Percentiles rank a stretch among this genome's conserved stretches.
Conservation (phyloP, 2,329 filamentous ascomycete species). For the Colletotrichum limetticola region DNA sequence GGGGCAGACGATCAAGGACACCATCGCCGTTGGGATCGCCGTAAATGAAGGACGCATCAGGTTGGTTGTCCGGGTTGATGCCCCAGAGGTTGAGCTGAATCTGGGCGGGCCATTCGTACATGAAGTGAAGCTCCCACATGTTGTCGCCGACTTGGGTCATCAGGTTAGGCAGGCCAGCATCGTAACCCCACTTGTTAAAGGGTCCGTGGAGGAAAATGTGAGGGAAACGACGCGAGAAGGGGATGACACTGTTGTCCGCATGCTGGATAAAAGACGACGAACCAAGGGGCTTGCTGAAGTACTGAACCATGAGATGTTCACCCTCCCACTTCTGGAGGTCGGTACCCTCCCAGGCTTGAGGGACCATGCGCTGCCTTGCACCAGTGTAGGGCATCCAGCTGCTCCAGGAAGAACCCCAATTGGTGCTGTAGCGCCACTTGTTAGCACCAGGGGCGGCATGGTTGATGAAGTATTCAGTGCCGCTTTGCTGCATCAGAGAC, state of each 20-base stretch:
- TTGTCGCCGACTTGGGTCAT: constrained; percentile 52
- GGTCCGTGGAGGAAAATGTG: constrained; percentile 71
- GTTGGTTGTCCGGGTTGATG: constrained; percentile 70
- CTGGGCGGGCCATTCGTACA: constrained; percentile 71
- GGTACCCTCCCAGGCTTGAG: constrained; percentile 68
- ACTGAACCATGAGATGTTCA: constrained; percentile 71
- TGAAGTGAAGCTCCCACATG: constrained; percentile 68
- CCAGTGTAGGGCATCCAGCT: constrained; percentile 67
- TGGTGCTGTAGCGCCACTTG: constrained; percentile 70
- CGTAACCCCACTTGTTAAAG: constrained; percentile 73
- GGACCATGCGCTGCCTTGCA: constrained; percentile 57
- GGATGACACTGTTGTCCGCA: constrained; percentile 56
- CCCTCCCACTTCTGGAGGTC: constrained; percentile 67
- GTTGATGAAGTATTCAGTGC: constrained; percentile 56
- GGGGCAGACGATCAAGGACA: constrained; percentile 71
- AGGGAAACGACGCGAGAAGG: constrained; percentile 61
- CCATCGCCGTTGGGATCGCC: constrained; percentile 72
- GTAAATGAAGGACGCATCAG: constrained; percentile 67
- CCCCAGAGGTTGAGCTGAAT: constrained; percentile 75
- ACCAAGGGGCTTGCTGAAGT: constrained; percentile 68
- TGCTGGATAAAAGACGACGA: constrained; percentile 71
- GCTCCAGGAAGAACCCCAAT: constrained; percentile 69
- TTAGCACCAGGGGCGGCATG: constrained; percentile 71
- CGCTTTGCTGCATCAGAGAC: constrained; percentile 56
- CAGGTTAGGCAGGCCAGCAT: constrained; percentile 55